These are phyloP conservation scores for Botrytis galanthina DNA, from an alignment of 2,329 filamentous ascomycete genomes.

Conservation along the genomic window DNA sequence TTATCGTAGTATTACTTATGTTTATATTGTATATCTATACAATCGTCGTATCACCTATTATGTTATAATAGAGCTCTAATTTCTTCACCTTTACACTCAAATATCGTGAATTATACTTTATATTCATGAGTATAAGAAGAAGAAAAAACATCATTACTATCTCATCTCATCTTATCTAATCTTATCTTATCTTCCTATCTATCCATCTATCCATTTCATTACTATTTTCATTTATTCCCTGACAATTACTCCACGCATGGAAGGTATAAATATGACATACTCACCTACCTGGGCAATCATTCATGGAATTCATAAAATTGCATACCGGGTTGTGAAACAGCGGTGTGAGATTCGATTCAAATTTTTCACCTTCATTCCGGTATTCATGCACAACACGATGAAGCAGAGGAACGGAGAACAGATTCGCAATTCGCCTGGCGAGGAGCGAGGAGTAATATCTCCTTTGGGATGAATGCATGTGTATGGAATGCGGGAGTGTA, in stretches of 20 bases:
- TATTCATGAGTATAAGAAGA: neutral
- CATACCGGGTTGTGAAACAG: neutral
- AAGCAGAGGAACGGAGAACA: neutral
- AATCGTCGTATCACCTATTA: neutral
- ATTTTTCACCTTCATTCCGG: neutral
- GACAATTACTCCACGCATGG: neutral
- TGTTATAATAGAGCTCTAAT: neutral
- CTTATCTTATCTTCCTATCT: neutral
- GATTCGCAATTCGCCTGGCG: neutral
- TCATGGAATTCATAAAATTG: neutral
- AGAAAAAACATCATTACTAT: neutral
- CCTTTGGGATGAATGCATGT: neutral
- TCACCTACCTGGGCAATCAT: too few relatives aligned
- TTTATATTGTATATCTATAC: neutral
- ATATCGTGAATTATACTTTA: neutral
- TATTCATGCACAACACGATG: neutral
- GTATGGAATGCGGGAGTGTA: neutral
- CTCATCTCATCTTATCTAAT: neutral
- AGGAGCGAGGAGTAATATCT: neutral
- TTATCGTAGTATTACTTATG: neutral
- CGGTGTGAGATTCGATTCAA: neutral
- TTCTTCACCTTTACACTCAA: neutral
- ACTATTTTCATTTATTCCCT: neutral
- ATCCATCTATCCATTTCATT: neutral
- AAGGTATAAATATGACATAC: neutral